phyloP scores from a whole-genome alignment of 345 rosid genomes.

The Hevea brasiliensis region DNA sequence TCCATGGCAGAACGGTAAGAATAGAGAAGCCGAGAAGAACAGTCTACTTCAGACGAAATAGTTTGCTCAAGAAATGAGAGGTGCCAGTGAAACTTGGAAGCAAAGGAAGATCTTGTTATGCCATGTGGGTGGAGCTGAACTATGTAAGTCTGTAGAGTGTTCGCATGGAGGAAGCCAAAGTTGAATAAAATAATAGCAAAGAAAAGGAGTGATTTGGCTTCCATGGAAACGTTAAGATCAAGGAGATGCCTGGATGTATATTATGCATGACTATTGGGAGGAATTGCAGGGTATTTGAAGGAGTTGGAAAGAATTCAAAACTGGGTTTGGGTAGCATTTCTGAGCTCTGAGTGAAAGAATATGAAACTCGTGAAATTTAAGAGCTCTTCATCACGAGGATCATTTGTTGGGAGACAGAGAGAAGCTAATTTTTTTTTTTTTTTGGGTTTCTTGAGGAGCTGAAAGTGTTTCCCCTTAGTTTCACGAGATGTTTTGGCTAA shows the following conservation, averaged over 20 bases:
- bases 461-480: constrained; percentile 9
- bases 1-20: constrained; percentile 81
- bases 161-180: constrained; percentile 30
- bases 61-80: constrained; percentile 60
- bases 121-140: constrained; percentile 83
- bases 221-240: constrained; percentile 39
- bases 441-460: constrained; percentile 25
- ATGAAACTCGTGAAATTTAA: constrained; percentile 87
- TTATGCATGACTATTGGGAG: constrained; percentile 40
- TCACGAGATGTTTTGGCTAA: constrained; percentile 64
- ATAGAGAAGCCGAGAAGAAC: constrained; percentile 75
- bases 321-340: constrained; percentile 20
- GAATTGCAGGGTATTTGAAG: constrained; percentile 60
- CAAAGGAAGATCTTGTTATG: constrained; percentile 29
- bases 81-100: constrained; percentile 66
- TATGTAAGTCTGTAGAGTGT: constrained; percentile 58
- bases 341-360: constrained; percentile 38
- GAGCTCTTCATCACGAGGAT: constrained; percentile 98
- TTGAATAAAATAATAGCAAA: constrained; percentile 28
- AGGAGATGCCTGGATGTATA: constrained; percentile 9
- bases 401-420: constrained; percentile 47
- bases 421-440: constrained; percentile 22
- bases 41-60: constrained; percentile 41
- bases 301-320: constrained; percentile 44
- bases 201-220: constrained; percentile 27